Base-by-base conservation (phyloP, 2,329 filamentous ascomycete species). In the Trichoderma pleuroti region DNA sequence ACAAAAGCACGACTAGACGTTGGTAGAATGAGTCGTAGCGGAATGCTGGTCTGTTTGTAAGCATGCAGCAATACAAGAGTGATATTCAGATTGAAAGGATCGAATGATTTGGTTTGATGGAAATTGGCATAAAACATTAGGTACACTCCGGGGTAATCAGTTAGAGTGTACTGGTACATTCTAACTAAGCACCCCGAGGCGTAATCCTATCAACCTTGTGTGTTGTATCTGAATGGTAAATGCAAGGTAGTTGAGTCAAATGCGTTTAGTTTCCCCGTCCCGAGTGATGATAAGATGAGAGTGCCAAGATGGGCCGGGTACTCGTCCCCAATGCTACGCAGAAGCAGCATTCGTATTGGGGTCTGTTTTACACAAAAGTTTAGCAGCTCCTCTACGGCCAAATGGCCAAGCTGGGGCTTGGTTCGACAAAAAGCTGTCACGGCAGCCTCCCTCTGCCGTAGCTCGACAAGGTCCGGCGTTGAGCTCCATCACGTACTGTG, bases 371-470 rank as follows among this genome's bases (percentile, higher is more conserved):
- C 18, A 4, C 34, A 46, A 36, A 46, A 36, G 59, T 62, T 62
- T 62, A 62, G 10, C 34, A 62, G 59, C 59, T 62, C 59, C 59
- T 62, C 59, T 5, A 62, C 36, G 34, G 59, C 59, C 59, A 39
- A 28, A 42, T 62, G 5, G 34, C 46, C 59, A 62, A 62, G 59
- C 59, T 62, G 24, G 59, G 59, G 59, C 46, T 62, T 62, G 34
- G 9, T 62, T 62, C 21, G 59, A 62, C 59, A 60, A 62, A 42
- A 28, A 62, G n/a, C 59, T 62, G 59, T 62, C 59, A 62, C 24
- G 59, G 36, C 59, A 62, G 34, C 26, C 59, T 39, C 59, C 59
- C 34, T 39, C 21, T 62, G 59, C 59, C 36, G 34, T 62, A 30
- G 59, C 59, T 62, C 59, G 24, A 62, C 59, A 62, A 62, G 59